Base-by-base conservation (phyloP, 306 rosid species). In the Corylus avellana region DNA sequence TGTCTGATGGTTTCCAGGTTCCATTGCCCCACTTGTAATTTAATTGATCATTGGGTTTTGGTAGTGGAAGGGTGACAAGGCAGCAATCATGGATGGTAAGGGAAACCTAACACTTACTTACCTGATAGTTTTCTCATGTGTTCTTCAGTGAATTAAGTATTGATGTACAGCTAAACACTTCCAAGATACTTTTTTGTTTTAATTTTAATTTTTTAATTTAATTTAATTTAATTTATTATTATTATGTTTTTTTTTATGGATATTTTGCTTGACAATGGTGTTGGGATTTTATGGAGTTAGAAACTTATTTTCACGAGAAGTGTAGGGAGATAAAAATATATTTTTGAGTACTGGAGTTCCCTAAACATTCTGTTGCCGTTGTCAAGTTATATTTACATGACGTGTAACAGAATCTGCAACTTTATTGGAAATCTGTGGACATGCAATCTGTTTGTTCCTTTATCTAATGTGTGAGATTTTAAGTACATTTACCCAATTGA, bases 11-110 rank as follows among this genome's bases (percentile, higher is more conserved):
- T 63, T 63, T 63, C 1, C 70, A 63, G 70, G 20, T 63, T 63
- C 42, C 32, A 63, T 46, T 13, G 44, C 17, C n/a, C 70, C 3
- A 13, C n/a, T 63, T 16, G 16, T 63, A 4, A 6, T 27, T 58
- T 25, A 35, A 3, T 63, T 13, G 44, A 13, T 63, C 69, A 12
- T 35, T 69, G 73, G 8, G 9, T 47, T 44, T 42, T 20, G 50
- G 54, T 46, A 22, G 54, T 44, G 53, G 54, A 69, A 69, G 72
- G 51, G 8, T 39, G 16, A 37, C 72, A 17, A 39, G n/a, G 44
- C 47, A 70, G 32, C 74, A 44, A 47, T 20, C 51, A 70, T 70
- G 74, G 74, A 70, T 46, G 74, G 74, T 70, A 70, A n/a, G 74
- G 74, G 51, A 70, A 46, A 42, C 16, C 74, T 17, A 44, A 1